phyloP scores from a whole-genome alignment of 2,329 filamentous ascomycete species.

The Colletotrichum lupini region DNA sequence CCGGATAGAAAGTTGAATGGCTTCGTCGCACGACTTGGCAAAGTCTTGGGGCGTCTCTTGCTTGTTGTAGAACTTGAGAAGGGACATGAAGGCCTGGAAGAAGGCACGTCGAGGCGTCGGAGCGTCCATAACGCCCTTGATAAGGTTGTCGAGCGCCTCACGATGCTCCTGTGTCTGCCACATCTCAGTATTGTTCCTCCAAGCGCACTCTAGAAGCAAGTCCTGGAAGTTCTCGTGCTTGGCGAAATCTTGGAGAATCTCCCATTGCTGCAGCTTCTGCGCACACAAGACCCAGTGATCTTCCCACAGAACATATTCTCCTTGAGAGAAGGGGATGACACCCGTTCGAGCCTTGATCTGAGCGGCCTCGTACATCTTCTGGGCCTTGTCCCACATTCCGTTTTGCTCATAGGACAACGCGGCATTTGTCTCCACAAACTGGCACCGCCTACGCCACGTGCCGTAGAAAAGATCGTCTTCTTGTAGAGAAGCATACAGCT shows the following conservation, averaged over 20 bases:
- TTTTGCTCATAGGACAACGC: conserved; percentile 98
- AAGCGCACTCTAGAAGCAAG: conserved; percentile 92
- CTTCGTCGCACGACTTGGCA: conserved; percentile 91
- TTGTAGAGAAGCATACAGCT: conserved; percentile 88
- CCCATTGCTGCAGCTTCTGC: conserved; percentile 99
- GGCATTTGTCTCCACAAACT: conserved; percentile 97
- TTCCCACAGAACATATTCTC: conserved; percentile 99
- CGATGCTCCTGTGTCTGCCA: conserved; percentile 90
- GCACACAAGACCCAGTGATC: conserved; percentile 99
- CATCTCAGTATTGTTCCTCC: conserved; percentile 93
- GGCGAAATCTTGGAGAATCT: conserved; percentile 95
- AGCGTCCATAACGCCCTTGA: conserved; percentile 97
- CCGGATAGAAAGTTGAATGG: conserved; percentile 94
- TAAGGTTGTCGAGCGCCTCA: conserved; percentile 89
- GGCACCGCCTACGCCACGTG: conserved; percentile 92
- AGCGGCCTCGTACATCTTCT: conserved; percentile 94
- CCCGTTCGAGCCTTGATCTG: conserved; percentile 97
- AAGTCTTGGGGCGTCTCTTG: conserved; percentile 85
- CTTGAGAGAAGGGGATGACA: conserved; percentile 94
- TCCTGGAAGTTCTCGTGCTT: conserved; percentile 99
- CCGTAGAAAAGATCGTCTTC: conserved; percentile 99
- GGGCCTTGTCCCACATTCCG: conserved; percentile 99
- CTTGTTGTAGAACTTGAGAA: conserved; percentile 94
- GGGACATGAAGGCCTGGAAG: conserved; percentile 98
- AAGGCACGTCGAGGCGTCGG: conserved; percentile 94